These are phyloP conservation scores for Irpex sp. DNA, from an alignment of 1,284 basidiomycete genomes.

Conservation along the genomic window DNA sequence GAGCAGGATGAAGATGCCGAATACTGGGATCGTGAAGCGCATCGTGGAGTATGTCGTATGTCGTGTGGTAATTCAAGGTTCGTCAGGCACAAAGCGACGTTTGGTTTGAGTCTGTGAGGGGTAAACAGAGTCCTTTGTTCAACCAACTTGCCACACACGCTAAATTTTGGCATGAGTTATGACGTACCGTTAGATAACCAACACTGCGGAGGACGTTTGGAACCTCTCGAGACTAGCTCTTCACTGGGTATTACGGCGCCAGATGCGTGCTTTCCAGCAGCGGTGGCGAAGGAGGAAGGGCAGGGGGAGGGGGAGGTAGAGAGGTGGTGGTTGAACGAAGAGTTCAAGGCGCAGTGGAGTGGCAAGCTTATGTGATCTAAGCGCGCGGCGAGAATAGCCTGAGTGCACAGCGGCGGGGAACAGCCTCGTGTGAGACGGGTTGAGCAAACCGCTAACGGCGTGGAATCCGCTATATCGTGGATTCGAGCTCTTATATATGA, in stretches of 20 bases:
- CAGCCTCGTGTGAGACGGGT: slow-evolving; percentile 6
- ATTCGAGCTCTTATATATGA: slow-evolving; percentile 1
- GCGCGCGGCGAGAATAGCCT: background rate
- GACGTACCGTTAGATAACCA: background rate
- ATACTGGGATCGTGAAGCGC: background rate
- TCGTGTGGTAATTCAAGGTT: background rate
- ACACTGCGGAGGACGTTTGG: background rate
- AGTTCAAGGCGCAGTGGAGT: background rate
- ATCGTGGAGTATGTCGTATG: background rate
- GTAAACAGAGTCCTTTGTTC: background rate
- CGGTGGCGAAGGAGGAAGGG: background rate
- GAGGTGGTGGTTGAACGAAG: background rate
- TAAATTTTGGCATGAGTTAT: background rate
- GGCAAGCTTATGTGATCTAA: background rate
- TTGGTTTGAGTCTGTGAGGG: background rate
- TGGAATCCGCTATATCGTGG: background rate
- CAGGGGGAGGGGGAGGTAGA: no score
- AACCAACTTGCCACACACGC: background rate
- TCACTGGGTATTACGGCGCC: background rate
- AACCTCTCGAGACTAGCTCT: background rate
- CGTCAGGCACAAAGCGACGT: no score
- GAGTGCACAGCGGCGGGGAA: background rate
- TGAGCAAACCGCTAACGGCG: slow-evolving; percentile 1
- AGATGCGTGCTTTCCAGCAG: background rate
- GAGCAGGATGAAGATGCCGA: background rate